A percentile compares a stretch with the other conserved stretches of the same genome.
Conservation (phyloP, 768 basidiomycete species). For the Leccinum variicolor region DNA sequence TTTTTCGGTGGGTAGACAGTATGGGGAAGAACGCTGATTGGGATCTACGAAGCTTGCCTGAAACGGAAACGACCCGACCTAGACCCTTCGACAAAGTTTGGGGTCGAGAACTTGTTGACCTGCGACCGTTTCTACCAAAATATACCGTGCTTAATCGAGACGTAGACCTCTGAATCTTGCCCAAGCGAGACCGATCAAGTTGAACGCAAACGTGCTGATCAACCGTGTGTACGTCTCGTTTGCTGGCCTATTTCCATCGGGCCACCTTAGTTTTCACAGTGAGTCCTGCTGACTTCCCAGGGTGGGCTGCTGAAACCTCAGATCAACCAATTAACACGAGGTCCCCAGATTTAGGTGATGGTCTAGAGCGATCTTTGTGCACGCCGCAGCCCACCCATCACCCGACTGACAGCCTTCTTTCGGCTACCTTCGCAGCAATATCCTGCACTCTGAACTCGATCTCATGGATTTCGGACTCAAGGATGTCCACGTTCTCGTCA, state of each 20-base stretch:
- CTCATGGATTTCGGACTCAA: slow-evolving; percentile 56
- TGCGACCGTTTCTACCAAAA: background rate
- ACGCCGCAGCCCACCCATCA: slow-evolving; percentile 1
- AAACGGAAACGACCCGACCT: background rate
- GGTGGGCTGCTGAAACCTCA: slow-evolving; percentile 8
- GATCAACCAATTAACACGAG: background rate
- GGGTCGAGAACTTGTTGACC: background rate
- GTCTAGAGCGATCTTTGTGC: slow-evolving; percentile 7
- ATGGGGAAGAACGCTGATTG: background rate
- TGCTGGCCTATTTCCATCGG: background rate
- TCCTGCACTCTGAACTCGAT: background rate
- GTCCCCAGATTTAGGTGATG: slow-evolving; percentile 3
- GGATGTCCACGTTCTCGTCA: slow-evolving; percentile 64
- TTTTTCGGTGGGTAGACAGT: background rate
- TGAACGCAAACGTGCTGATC: background rate
- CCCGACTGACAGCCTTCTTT: background rate
- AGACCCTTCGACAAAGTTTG: background rate
- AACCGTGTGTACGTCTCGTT: background rate
- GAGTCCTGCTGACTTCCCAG: slow-evolving; percentile 14
- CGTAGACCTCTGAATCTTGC: background rate
- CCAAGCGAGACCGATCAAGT: background rate
- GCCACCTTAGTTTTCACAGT: background rate
- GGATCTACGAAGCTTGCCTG: no score
- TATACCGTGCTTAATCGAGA: background rate
- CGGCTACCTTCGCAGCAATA: background rate